Evolutionary conservation across 2,329 filamentous ascomycete species (phyloP).

Genomic region (Epichloe gansuensis): DNA sequence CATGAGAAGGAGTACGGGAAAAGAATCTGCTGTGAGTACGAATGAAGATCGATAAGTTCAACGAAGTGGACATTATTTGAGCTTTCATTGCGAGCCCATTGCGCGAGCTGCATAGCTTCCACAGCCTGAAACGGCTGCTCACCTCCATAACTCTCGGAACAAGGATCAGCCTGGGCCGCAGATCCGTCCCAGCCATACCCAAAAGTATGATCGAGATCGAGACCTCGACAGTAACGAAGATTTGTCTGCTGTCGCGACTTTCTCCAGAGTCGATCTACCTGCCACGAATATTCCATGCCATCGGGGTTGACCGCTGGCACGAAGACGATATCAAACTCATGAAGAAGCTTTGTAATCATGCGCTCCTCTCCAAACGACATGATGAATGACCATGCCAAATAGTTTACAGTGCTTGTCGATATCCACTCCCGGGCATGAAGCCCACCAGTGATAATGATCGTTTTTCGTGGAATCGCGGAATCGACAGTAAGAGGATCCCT

Average conservation of each 20-base stretch:
- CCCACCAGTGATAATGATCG: conserved; percentile 70
- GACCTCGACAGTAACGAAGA: conserved; percentile 69
- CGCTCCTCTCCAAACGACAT: conserved; percentile 64
- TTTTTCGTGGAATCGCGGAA: conserved; percentile 45
- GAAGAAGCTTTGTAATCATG: conserved; percentile 62
- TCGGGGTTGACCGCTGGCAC: conserved; percentile 86
- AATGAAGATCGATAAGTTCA: conserved; percentile 83
- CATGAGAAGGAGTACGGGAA: conserved; percentile 90
- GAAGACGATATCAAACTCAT: conserved; percentile 78
- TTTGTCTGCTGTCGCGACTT: conserved; percentile 82
- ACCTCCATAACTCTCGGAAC: conserved; percentile 82
- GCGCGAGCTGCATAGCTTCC: conserved; percentile 61
- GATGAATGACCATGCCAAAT: conserved; percentile 78
- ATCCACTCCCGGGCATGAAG: conserved; percentile 97
- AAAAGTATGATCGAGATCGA: conserved; percentile 83
- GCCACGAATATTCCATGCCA: conserved; percentile 89
- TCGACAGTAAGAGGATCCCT: conserved; percentile 41
- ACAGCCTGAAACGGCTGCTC: conserved; percentile 69
- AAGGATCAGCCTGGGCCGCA: conserved; percentile 58
- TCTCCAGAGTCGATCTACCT: conserved; percentile 82
- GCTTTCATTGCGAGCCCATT: conserved; percentile 75
- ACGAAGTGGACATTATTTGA: conserved; percentile 62
- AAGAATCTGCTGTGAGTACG: conserved; percentile 87
- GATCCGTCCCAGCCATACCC: conserved; percentile 71
- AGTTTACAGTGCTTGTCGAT: conserved; percentile 79